These are phyloP conservation scores for Boletus subparvulus DNA, from an alignment of 768 basidiomycete species.

Conservation along the genomic window DNA sequence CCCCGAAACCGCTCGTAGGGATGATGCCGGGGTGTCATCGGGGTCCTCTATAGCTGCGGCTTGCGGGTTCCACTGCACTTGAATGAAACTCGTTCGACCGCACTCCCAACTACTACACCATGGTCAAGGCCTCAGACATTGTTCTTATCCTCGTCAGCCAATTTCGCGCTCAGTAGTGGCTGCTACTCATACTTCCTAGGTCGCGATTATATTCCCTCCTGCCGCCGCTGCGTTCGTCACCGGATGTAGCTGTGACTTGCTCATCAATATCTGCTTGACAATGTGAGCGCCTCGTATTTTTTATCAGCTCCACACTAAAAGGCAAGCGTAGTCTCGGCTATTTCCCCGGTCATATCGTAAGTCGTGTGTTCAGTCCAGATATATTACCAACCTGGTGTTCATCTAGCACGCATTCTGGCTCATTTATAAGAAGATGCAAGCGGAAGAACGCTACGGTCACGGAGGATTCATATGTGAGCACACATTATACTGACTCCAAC, in stretches of 20 bases:
- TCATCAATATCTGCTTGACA: slow-evolving; percentile 81
- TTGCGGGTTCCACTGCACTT: neutral
- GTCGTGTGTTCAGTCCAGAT: slow-evolving; percentile 11
- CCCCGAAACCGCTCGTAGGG: slow-evolving; percentile 13
- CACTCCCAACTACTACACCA: slow-evolving; percentile 17
- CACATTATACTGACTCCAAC: neutral
- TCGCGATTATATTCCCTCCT: slow-evolving; percentile 79
- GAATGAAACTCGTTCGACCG: neutral
- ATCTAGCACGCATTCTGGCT: slow-evolving; percentile 81
- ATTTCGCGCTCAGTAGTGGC: neutral
- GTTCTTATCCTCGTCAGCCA: slow-evolving; percentile 69
- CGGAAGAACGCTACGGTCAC: slow-evolving; percentile 75
- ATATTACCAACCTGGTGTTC: neutral
- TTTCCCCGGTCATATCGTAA: slow-evolving; percentile 59
- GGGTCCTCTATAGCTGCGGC: slow-evolving; percentile 23
- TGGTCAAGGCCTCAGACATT: slow-evolving; percentile 68
- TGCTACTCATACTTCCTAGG: slow-evolving; percentile 38
- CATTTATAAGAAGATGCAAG: slow-evolving; percentile 87
- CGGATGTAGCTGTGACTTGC: slow-evolving; percentile 83
- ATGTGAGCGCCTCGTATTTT: slow-evolving; percentile 45
- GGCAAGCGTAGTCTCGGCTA: slow-evolving; percentile 60
- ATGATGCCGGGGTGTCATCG: slow-evolving; percentile 3
- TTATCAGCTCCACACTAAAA: slow-evolving; percentile 2
- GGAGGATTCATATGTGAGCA: slow-evolving; percentile 76
- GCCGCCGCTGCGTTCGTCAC: slow-evolving; percentile 75